A percentile compares a stretch with the other conserved stretches of the same genome.
phyloP scores from a whole-genome alignment of 2,329 filamentous ascomycete genomes.

The Xylaria hypoxylon region DNA sequence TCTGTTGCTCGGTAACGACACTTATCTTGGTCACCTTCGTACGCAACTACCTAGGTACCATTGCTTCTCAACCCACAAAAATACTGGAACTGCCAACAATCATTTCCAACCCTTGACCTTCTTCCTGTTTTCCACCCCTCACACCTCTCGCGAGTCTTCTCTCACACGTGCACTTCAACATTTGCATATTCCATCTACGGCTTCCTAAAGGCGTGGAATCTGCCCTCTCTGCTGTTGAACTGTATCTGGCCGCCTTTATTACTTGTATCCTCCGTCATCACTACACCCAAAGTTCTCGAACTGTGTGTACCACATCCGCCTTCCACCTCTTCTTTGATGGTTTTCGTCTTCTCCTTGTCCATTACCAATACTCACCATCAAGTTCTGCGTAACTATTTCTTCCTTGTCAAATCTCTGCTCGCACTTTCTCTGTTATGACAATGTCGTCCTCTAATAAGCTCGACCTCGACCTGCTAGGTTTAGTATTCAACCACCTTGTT shows the following conservation, averaged over 20 bases:
- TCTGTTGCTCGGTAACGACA: neutral
- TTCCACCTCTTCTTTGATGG: neutral
- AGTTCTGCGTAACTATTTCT: neutral
- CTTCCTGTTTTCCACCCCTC: neutral
- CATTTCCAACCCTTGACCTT: neutral
- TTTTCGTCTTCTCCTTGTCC: neutral
- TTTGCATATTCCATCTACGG: neutral
- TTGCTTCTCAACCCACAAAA: neutral
- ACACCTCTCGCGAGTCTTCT: too few species aligned
- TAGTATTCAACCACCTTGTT: slow-evolving; percentile 57
- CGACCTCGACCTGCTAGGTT: slow-evolving; percentile 33
- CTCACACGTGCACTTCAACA: neutral
- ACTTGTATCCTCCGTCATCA: neutral
- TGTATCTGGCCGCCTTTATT: too few species aligned
- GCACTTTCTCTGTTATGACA: neutral
- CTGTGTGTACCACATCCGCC: neutral
- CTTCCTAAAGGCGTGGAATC: neutral
- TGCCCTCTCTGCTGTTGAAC: neutral
- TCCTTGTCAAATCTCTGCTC: neutral
- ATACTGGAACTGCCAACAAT: neutral
- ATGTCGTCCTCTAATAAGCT: neutral
- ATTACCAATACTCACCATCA: neutral
- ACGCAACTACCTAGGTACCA: neutral
- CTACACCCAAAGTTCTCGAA: neutral
- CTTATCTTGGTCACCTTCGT: too few species aligned